These are phyloP conservation scores for Penicillium paradoxum DNA, from an alignment of 495 filamentous ascomycete species.

Conservation along the genomic window DNA sequence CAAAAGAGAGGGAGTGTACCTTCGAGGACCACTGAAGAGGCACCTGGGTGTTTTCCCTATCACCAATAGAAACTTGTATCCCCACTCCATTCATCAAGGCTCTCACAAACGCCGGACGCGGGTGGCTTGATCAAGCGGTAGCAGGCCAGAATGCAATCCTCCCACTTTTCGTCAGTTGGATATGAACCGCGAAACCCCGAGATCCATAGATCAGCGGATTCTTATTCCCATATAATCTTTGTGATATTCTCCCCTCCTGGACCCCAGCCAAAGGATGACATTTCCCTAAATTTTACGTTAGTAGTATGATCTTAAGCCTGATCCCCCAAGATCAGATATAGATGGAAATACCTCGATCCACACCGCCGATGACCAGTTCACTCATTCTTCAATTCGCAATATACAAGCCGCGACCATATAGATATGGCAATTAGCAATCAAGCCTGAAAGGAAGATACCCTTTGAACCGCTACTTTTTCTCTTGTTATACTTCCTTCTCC, in stretches of 20 bases:
- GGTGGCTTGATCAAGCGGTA: conserved; percentile 1
- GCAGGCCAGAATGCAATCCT: conserved; percentile 1
- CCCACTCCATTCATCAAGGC: not conserved
- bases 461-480: not conserved
- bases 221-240: conserved; percentile 3
- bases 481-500: not conserved
- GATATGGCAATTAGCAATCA: not conserved
- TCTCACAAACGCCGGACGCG: not conserved
- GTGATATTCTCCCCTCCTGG: conserved; percentile 1
- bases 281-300: conserved; percentile 1
- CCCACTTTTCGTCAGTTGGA: not conserved
- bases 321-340: not conserved
- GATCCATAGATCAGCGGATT: conserved; percentile 3
- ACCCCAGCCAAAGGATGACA: conserved; percentile 1
- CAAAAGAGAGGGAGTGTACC: not conserved
- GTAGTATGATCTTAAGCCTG: not conserved
- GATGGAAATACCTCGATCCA: not conserved
- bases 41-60: conserved; percentile 1
- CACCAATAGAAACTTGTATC: conserved; percentile 1
- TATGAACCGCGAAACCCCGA: not conserved
- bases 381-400: not conserved
- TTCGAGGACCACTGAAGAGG: not conserved
- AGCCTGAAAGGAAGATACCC: not conserved
- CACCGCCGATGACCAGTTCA: not conserved
- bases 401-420: not conserved